Evolutionary conservation across 2,329 filamentous ascomycete species (phyloP).

Genomic region (Aureobasidium sp.): DNA sequence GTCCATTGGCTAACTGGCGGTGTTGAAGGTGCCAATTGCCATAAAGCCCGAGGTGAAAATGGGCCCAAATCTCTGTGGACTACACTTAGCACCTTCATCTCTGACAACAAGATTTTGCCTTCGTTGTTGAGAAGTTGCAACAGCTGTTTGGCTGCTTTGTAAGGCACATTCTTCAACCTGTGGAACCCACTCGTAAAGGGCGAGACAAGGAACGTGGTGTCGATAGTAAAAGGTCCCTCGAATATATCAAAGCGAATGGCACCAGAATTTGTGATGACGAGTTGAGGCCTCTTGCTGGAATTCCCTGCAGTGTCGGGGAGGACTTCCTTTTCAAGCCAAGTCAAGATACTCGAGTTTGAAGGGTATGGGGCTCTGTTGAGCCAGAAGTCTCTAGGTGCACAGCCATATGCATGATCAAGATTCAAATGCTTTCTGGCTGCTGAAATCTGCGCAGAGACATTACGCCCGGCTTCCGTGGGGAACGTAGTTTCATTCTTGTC

Average conservation of each 20-base stretch:
- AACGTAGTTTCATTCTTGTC: constrained; percentile 66
- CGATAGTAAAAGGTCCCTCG: constrained; percentile 80
- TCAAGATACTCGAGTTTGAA: constrained; percentile 67
- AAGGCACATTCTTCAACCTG: constrained; percentile 75
- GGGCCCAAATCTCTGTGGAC: constrained; percentile 30
- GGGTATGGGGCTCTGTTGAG: constrained; percentile 73
- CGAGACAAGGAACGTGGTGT: constrained; percentile 77
- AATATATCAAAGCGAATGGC: constrained; percentile 94
- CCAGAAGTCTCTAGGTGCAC: constrained; percentile 74
- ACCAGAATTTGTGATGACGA: constrained; percentile 82
- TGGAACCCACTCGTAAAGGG: constrained; percentile 77
- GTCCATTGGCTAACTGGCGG: constrained; percentile 8
- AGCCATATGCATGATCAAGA: constrained; percentile 72
- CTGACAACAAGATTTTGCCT: constrained; percentile 41
- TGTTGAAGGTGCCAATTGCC: constrained; percentile 15
- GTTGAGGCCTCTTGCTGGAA: constrained; percentile 45
- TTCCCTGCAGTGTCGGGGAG: constrained; percentile 58
- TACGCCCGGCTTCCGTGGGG: constrained; percentile 64
- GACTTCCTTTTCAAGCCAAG: constrained; percentile 69
- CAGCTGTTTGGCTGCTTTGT: constrained; percentile 64
- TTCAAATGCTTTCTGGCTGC: constrained; percentile 62
- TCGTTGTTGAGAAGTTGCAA: constrained; percentile 52
- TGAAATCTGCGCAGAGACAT: constrained; percentile 63
- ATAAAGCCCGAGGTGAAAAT: constrained; percentile 10
- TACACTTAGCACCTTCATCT: constrained; percentile 22